Evolutionary conservation across 371 early-diverging fungal genomes (phyloP).

Genomic region (Lichtheimia ornata): DNA sequence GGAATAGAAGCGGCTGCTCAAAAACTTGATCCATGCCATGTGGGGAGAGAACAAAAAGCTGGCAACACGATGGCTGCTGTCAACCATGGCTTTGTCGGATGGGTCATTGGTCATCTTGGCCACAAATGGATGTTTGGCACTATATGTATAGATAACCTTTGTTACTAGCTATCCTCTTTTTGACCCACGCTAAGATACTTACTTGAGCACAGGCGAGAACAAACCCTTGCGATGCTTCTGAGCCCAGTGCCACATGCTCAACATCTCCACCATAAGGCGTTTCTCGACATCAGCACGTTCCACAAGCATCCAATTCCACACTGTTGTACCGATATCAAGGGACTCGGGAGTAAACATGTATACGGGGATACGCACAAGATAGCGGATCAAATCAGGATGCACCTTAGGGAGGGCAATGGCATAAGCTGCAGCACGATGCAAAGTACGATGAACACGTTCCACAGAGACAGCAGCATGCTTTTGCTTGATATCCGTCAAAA

Average conservation of each 20-base stretch:
- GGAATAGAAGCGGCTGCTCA: conserved; percentile 81
- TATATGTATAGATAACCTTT: conserved; percentile 6
- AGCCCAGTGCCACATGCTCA: conserved; percentile 85
- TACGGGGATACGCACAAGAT: conserved; percentile 86
- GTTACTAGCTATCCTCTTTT: no score
- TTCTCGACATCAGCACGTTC: conserved; percentile 75
- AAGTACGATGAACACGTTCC: conserved; percentile 48
- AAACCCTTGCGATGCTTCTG: conserved; percentile 76
- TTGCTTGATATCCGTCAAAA: conserved; percentile 46
- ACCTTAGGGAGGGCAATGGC: conserved; percentile 23
- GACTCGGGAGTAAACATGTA: conserved; percentile 78
- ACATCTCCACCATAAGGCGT: conserved; percentile 79
- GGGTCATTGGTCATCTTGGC: conserved; percentile 91
- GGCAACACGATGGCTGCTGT: conserved; percentile 61
- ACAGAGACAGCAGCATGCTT: conserved; percentile 41
- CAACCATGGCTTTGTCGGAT: conserved; percentile 75
- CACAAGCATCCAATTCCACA: conserved; percentile 89
- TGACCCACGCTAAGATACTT: conserved; percentile 2
- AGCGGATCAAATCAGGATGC: conserved; percentile 75
- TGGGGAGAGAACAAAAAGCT: conserved; percentile 77
- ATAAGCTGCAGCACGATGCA: conserved; percentile 55
- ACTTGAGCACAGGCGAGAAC: conserved; percentile 62
- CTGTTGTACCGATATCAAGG: conserved; percentile 75
- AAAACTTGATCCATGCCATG: conserved; percentile 82
- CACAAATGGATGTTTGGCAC: conserved; percentile 81